Evolutionary conservation across 768 basidiomycete genomes (phyloP).

Genomic region (Pulveroboletus ravenelii): DNA sequence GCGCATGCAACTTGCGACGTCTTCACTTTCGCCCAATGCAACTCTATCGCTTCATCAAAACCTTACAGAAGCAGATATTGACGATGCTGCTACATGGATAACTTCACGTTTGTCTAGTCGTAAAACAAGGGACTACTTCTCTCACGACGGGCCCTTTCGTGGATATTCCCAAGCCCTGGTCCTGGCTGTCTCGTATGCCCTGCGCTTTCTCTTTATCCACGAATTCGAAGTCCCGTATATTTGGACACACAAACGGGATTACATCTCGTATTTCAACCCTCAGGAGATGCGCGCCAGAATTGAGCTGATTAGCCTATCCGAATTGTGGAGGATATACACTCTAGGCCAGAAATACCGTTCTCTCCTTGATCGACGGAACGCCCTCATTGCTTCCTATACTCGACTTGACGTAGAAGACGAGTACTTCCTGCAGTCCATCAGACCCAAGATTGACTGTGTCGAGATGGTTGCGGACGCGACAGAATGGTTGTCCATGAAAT

Average conservation of each 20-base stretch:
- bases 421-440: conserved; percentile 71
- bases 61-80: conserved; percentile 68
- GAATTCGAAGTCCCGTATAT: conserved; percentile 94
- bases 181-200: conserved; percentile 70
- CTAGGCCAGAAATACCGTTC: conserved; percentile 90
- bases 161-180: conserved; percentile 66
- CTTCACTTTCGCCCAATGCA: conserved; percentile 68
- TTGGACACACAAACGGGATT: conserved; percentile 90
- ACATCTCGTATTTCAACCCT: conserved; percentile 78
- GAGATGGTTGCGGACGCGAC: conserved; percentile 89
- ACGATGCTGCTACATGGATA: conserved; percentile 85
- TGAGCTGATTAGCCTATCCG: conserved; percentile 70
- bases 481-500: conserved; percentile 86
- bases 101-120: conserved; percentile 67
- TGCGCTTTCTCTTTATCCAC: conserved; percentile 80
- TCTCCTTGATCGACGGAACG: conserved; percentile 66
- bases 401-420: conserved; percentile 66
- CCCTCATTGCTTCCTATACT: conserved; percentile 58
- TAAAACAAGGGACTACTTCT: conserved; percentile 72
- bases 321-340: conserved; percentile 89
- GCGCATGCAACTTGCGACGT: conserved; percentile 88
- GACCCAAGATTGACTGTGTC: conserved; percentile 66
- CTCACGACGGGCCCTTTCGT: conserved; percentile 53
- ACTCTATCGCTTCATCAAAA: conserved; percentile 56
- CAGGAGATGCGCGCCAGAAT: conserved; percentile 54